These are phyloP conservation scores for Alnus rubra DNA, from an alignment of 306 rosid genomes.

Conservation along the genomic window DNA sequence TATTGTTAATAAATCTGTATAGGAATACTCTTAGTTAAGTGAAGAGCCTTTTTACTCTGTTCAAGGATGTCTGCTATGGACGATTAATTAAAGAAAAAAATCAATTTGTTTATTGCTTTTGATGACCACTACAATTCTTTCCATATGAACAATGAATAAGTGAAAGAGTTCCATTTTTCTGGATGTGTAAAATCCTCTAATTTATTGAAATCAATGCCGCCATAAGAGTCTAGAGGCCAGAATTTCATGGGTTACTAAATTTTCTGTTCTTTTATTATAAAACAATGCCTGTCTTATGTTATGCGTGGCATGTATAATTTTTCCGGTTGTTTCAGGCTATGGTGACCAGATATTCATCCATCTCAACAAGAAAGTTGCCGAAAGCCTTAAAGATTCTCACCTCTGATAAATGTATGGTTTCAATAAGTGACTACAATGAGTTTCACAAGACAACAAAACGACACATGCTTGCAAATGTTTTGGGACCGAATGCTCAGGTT, in stretches of 20 bases:
- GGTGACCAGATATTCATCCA: constrained; percentile 80
- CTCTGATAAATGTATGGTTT: constrained; percentile 80
- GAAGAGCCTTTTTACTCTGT: not conserved
- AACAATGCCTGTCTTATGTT: not conserved
- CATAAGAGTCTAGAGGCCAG: not conserved
- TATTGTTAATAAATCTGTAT: not conserved
- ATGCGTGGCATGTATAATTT: not conserved
- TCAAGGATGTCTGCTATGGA: too few species aligned
- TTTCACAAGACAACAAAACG: constrained; percentile 76
- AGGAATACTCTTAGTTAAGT: not conserved
- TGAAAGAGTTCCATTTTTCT: not conserved
- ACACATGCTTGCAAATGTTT: constrained; percentile 62
- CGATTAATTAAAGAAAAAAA: too few species aligned
- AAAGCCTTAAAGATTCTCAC: constrained; percentile 69
- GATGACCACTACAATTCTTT: too few species aligned
- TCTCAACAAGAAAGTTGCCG: constrained; percentile 77
- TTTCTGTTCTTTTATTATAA: not conserved
- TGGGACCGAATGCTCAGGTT: constrained; percentile 82
- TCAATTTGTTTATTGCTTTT: too few species aligned
- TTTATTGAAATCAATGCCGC: not conserved
- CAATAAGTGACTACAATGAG: constrained; percentile 81
- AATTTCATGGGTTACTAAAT: not conserved
- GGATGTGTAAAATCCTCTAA: not conserved
- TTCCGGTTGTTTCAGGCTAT: constrained; percentile 61
- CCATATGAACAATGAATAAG: too few species aligned